Percentiles rank a stretch among this genome's conserved stretches.
Evolutionary conservation across 2,329 filamentous ascomycete genomes (phyloP).

Genomic region (Alternaria solani): DNA sequence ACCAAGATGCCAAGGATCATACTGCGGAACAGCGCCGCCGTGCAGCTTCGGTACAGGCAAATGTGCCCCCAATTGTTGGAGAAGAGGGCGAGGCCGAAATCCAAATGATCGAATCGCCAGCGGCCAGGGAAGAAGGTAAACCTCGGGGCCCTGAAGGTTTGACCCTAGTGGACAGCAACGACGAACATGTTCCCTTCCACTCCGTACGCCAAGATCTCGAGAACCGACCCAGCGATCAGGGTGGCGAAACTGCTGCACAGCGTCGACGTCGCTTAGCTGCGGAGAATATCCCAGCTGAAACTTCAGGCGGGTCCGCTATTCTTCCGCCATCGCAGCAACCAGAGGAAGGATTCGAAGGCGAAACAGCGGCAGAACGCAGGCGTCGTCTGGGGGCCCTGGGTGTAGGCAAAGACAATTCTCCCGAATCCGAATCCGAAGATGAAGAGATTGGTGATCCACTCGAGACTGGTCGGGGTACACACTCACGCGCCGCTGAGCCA

Average conservation of each 20-base stretch:
- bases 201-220: slow-evolving; percentile 51
- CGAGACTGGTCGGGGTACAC: slow-evolving; percentile 46
- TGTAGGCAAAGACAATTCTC: slow-evolving; percentile 49
- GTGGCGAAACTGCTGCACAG: slow-evolving; percentile 51
- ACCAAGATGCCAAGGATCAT: slow-evolving; percentile 52
- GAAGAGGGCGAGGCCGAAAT: slow-evolving; percentile 46
- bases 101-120: slow-evolving; percentile 41
- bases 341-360: slow-evolving; percentile 53
- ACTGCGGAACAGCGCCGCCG: slow-evolving; percentile 40
- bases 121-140: slow-evolving; percentile 34
- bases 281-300: slow-evolving; percentile 22
- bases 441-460: slow-evolving; percentile 47
- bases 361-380: slow-evolving; percentile 78
- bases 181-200: slow-evolving; percentile 59
- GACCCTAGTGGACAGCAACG: slow-evolving; percentile 56
- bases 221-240: slow-evolving; percentile 30
- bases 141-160: slow-evolving; percentile 50
- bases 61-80: slow-evolving; percentile 43
- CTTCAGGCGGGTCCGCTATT: slow-evolving; percentile 22
- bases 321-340: slow-evolving; percentile 27
- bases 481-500: slow-evolving; percentile 19
- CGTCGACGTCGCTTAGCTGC: slow-evolving; percentile 53
- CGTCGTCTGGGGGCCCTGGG: slow-evolving; percentile 78
- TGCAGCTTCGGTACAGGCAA: slow-evolving; percentile 35
- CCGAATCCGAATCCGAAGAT: slow-evolving; percentile 43